Evolutionary conservation across 148 eudicot species (phyloP).

Genomic region (Arbutus unedo): DNA sequence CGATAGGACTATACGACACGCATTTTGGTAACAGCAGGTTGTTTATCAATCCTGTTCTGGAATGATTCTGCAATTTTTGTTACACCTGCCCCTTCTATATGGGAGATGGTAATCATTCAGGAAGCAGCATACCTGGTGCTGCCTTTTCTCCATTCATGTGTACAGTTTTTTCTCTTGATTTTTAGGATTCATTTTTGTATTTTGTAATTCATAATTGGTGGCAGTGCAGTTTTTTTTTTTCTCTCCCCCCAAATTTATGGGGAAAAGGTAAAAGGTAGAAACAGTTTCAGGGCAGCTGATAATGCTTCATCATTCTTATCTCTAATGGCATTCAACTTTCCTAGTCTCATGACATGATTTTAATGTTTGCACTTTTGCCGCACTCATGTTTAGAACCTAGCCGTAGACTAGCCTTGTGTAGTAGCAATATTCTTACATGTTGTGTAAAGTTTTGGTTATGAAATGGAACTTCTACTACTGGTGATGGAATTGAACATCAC

Average conservation of each 20-base stretch:
- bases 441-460: background rate
- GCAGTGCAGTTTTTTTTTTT: slow-evolving; percentile 14
- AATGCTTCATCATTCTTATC: background rate
- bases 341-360: background rate
- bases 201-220: slow-evolving; percentile 46
- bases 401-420: background rate
- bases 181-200: slow-evolving; percentile 32
- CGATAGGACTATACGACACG: slow-evolving; percentile 36
- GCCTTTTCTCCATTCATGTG: slow-evolving; percentile 66
- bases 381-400: background rate
- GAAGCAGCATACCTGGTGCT: slow-evolving; percentile 21
- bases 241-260: slow-evolving; percentile 7
- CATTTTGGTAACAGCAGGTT: slow-evolving; percentile 13
- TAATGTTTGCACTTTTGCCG: background rate
- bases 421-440: background rate
- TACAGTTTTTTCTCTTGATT: slow-evolving; percentile 46
- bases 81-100: slow-evolving; percentile 9
- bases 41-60: slow-evolving; percentile 23
- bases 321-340: slow-evolving; percentile 6
- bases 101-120: slow-evolving; percentile 8
- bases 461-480: background rate
- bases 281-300: background rate
- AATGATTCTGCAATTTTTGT: slow-evolving; percentile 20
- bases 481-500: background rate
- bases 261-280: slow-evolving; percentile 15